Evolutionary conservation across 768 basidiomycete genomes (phyloP).

Genomic region (Multifurca ochricompacta): DNA sequence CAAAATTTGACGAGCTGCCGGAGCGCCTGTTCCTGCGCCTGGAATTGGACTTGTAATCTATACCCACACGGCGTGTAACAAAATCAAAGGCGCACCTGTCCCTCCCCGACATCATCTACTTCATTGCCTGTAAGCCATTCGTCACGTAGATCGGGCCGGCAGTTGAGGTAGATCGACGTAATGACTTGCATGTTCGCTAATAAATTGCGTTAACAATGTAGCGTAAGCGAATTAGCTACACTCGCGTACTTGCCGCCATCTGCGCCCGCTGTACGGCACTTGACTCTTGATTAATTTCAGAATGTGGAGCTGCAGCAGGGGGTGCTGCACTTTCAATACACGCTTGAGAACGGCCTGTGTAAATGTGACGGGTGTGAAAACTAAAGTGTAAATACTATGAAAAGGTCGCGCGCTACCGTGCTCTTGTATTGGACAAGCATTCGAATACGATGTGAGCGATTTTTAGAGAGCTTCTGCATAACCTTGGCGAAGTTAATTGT

Average conservation of each 20-base stretch:
- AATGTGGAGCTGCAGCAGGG: slow-evolving; percentile 87
- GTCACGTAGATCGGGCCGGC: slow-evolving; percentile 91
- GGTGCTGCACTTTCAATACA: slow-evolving; percentile 88
- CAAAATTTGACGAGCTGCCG: slow-evolving; percentile 94
- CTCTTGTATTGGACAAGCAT: slow-evolving; percentile 98
- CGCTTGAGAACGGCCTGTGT: slow-evolving; percentile 88
- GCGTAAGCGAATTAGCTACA: neutral
- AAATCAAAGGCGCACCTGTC: slow-evolving; percentile 50
- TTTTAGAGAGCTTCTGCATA: slow-evolving; percentile 96
- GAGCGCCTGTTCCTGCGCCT: slow-evolving; percentile 94
- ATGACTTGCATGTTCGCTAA: slow-evolving; percentile 99
- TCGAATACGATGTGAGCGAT: slow-evolving; percentile 87
- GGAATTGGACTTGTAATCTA: slow-evolving; percentile 5
- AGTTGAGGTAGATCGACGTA: slow-evolving; percentile 95
- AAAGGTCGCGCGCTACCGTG: slow-evolving; percentile 49
- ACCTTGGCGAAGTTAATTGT: slow-evolving; percentile 97
- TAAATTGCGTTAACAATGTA: neutral
- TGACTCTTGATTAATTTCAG: slow-evolving; percentile 98
- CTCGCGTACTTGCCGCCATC: slow-evolving; percentile 87
- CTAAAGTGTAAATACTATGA: neutral
- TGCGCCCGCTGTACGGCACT: slow-evolving; percentile 95
- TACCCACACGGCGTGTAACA: slow-evolving; percentile 1
- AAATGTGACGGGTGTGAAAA: neutral
- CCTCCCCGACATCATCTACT: slow-evolving; percentile 86
- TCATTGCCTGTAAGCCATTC: slow-evolving; percentile 96